phyloP scores from a whole-genome alignment of 202 grass and related monocot genomes.

The Elaeis oleifera region DNA sequence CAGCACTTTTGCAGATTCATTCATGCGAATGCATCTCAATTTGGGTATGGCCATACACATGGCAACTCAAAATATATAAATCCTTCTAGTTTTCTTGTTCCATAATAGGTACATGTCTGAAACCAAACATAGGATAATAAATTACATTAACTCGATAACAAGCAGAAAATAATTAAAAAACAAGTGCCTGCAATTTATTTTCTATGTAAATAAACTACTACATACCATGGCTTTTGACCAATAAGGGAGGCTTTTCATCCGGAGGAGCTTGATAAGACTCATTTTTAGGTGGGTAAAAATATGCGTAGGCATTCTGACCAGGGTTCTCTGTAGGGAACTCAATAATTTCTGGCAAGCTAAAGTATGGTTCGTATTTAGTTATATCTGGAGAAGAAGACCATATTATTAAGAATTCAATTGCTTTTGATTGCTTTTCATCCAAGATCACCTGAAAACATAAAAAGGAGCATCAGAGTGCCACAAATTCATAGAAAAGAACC shows the following conservation, averaged over 20 bases:
- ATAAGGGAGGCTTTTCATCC: constrained; percentile 80
- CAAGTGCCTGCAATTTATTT: constrained; percentile 6
- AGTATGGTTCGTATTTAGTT: constrained; percentile 48
- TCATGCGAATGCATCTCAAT: no score
- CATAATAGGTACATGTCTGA: no score
- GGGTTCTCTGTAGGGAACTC: constrained; percentile 66
- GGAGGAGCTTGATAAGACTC: constrained; percentile 46
- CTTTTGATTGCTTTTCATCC: constrained; percentile 52
- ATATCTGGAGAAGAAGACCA: constrained; percentile 70
- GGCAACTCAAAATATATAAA: no score
- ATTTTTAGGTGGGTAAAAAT: constrained; percentile 74
- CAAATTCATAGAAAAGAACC: neutral
- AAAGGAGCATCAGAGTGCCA: neutral
- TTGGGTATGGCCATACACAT: no score
- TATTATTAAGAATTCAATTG: constrained; percentile 50
- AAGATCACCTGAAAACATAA: constrained; percentile 47
- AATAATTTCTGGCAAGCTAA: constrained; percentile 65
- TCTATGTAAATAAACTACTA: constrained; percentile 14
- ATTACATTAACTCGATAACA: no score
- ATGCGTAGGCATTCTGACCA: constrained; percentile 85
- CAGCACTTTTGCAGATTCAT: no score
- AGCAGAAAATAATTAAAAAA: neutral
- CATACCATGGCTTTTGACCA: constrained; percentile 89
- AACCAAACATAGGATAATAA: no score
- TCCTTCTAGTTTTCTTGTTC: no score